Conservation (phyloP, 306 rosid species). For the Chamaecrista fasciculata region DNA sequence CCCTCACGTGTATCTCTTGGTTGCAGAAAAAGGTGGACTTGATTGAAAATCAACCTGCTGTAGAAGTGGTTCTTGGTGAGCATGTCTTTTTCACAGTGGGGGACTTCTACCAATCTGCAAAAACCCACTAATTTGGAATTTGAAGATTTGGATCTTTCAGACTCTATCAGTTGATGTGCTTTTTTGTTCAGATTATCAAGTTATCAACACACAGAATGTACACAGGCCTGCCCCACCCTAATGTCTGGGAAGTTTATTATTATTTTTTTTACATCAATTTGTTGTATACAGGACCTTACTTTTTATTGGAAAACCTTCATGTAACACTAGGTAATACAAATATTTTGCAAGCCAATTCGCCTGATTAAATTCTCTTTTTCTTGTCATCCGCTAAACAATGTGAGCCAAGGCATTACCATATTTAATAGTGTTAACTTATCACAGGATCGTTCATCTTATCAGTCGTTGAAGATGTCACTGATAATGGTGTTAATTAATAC, state of each 20-base stretch:
- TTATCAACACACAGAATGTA: constrained; percentile 13
- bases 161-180: background rate
- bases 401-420: too few species aligned
- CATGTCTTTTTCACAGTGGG: constrained; percentile 69
- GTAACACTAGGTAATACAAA: background rate
- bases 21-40: constrained; percentile 59
- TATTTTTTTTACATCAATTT: too few species aligned
- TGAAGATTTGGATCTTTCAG: background rate
- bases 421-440: too few species aligned
- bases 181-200: constrained; percentile 14
- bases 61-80: constrained; percentile 50
- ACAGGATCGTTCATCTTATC: too few species aligned
- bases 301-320: constrained; percentile 4
- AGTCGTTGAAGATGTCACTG: too few species aligned
- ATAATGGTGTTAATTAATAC: too few species aligned
- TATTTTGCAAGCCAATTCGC: background rate
- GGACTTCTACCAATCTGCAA: constrained; percentile 41
- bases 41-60: constrained; percentile 57
- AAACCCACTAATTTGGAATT: constrained; percentile 15
- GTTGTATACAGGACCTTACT: constrained; percentile 28
- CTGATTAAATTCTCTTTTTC: background rate
- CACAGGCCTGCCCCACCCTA: constrained; percentile 5
- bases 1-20: background rate
- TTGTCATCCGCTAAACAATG: background rate
- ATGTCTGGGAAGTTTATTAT: constrained; percentile 9